Percentiles rank a stretch among this genome's conserved stretches.
Conservation (phyloP, 768 basidiomycete species). For the Gelatoporia subvermispora region DNA sequence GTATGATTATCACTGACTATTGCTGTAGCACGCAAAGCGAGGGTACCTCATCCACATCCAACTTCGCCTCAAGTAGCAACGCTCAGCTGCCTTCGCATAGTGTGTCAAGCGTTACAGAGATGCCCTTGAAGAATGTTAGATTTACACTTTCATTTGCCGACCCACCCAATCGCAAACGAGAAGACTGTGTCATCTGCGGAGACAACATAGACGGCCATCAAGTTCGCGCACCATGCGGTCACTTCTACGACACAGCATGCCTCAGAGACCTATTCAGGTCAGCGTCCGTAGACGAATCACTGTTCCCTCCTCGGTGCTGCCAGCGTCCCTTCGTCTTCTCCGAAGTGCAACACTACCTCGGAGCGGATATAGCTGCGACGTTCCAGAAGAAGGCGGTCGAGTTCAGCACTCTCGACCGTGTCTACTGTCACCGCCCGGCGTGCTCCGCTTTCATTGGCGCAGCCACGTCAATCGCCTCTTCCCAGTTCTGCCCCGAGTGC, state of each 20-base stretch:
- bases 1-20: too few relatives aligned
- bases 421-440: conserved; percentile 45
- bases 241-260: conserved; percentile 23
- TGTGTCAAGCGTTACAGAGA: neutral
- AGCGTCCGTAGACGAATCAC: conserved; percentile 22
- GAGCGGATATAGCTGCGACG: conserved; percentile 3
- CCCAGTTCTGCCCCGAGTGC: conserved; percentile 40
- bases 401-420: conserved; percentile 39
- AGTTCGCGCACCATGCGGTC: conserved; percentile 15
- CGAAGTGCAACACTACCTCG: conserved; percentile 14
- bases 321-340: conserved; percentile 14
- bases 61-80: neutral
- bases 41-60: neutral
- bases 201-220: conserved; percentile 8
- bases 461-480: conserved; percentile 14
- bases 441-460: conserved; percentile 54
- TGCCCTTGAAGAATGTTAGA: neutral
- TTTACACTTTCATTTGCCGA: neutral
- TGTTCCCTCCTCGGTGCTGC: conserved; percentile 28
- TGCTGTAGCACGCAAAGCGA: neutral
- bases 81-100: neutral
- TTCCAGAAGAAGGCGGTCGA: conserved; percentile 43
- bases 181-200: conserved; percentile 15
- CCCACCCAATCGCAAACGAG: neutral
- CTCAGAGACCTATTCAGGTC: conserved; percentile 21